Conservation (phyloP, 768 basidiomycete species). For the Pleurotus salmoneostramineus region DNA sequence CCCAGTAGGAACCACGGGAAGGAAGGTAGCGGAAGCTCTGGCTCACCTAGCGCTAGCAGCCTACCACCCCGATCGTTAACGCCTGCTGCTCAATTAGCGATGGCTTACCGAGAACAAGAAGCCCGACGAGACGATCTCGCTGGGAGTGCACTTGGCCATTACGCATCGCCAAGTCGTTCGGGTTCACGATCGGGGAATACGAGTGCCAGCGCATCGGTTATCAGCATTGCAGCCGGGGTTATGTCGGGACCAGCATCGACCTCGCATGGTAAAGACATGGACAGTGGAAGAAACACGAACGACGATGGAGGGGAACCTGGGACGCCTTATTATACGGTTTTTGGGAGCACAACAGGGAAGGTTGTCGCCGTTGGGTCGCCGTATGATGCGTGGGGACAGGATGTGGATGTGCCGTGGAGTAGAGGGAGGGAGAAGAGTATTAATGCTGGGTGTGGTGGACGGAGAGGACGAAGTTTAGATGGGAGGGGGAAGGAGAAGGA, state of each 20-base stretch:
- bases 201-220: neutral
- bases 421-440: constrained; percentile 3
- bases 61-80: constrained; percentile 25
- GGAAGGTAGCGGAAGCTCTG: neutral
- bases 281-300: constrained; percentile 21
- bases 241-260: constrained; percentile 3
- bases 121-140: constrained; percentile 11
- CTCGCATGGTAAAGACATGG: neutral
- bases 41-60: neutral
- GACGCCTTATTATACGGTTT: constrained; percentile 55
- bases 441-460: constrained; percentile 1
- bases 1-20: constrained; percentile 11
- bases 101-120: constrained; percentile 45
- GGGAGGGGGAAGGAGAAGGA: constrained; percentile 1
- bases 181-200: constrained; percentile 1
- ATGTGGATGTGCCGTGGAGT: constrained; percentile 9
- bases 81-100: constrained; percentile 40
- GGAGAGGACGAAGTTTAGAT: constrained; percentile 6
- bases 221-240: constrained; percentile 5
- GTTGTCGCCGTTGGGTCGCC: constrained; percentile 40
- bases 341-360: constrained; percentile 42
- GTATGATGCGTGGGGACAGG: constrained; percentile 27
- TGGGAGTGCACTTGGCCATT: neutral
- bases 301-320: constrained; percentile 13
- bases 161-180: neutral